Base-by-base conservation (phyloP, 345 rosid species). In the Eucalyptus curtisii region DNA sequence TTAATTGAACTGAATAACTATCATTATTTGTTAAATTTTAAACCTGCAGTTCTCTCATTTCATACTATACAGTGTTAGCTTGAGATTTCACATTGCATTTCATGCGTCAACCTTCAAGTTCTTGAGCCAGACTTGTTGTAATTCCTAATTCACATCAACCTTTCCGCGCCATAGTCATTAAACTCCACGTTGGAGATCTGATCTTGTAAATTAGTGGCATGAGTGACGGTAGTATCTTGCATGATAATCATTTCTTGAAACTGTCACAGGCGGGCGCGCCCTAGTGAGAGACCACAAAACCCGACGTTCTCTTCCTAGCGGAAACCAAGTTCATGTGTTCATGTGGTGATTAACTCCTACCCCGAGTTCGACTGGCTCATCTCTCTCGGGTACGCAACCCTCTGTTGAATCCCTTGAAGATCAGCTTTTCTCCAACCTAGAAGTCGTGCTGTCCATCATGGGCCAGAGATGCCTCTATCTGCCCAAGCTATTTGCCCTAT, bases 121-220 rank as follows among this genome's bases (percentile, higher is more conserved):
- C 68, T 27, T 11, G 68, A 27, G 68, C 31, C 31, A 0, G 3
- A 27, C 31, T 59, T 59, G 4, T 59, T 59, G 31, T 27, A 27
- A 27, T 59, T 59, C 4, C 68, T 59, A 0, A 27, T 59, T 59
- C 68, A 59, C 31, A 59, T 27, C 14, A 59, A 59, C 68, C 68
- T 59, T 59, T 27, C 31, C 7, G 30, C 30, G 68, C 31, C 68
- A 59, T 11, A 13, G 68, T 3, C 61, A 0, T 59, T 0, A 59
- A 59, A 5, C 68, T 27, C 30, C 30, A 25, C 30, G 31, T 59
- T 27, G 68, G 68, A 6, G 68, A 0, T 27, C 31, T 27, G 68
- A 59, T 27, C 31, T 27, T 27, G 31, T 59, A 25, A 27, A 59
- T 59, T 0, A 5, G 68, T 59, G 27, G 31, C 31, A 27, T 59